phyloP scores from a whole-genome alignment of 306 rosid species.

The Sphenostylis stenocarpa region DNA sequence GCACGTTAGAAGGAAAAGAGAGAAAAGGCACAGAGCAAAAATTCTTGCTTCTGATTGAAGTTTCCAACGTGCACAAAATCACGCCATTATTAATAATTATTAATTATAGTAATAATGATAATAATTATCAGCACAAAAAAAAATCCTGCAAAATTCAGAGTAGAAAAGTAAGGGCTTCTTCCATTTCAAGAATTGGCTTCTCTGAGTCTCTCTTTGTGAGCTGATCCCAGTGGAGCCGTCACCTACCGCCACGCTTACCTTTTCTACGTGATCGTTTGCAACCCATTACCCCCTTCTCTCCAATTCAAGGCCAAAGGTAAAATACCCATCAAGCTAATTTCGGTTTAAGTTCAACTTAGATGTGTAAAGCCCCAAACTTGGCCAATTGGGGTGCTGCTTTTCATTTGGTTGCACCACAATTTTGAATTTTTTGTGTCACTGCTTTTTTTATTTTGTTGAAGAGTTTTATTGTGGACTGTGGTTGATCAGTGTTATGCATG shows the following conservation, averaged over 20 bases:
- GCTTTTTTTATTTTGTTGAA: neutral
- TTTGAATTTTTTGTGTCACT: neutral
- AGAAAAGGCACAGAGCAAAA: neutral
- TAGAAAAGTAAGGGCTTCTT: conserved; percentile 11
- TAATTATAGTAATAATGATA: neutral
- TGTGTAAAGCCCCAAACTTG: conserved; percentile 1
- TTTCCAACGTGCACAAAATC: neutral
- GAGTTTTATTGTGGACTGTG: conserved; percentile 5
- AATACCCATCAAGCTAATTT: conserved; percentile 5
- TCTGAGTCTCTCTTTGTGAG: neutral
- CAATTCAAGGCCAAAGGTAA: conserved; percentile 15
- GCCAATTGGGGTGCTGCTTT: conserved; percentile 2
- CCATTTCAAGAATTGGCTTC: neutral
- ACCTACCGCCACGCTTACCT: neutral
- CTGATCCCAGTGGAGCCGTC: conserved; percentile 15
- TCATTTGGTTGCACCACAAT: neutral
- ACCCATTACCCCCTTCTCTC: neutral
- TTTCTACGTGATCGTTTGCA: neutral
- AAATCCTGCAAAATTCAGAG: neutral
- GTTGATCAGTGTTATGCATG: conserved; percentile 9
- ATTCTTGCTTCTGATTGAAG: conserved; percentile 1
- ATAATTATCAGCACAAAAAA: neutral
- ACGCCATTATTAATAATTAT: neutral
- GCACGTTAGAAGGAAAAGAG: too few species aligned
- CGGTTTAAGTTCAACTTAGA: neutral